These are phyloP conservation scores for Colletotrichum agaves DNA, from an alignment of 2,329 filamentous ascomycete species.

Conservation along the genomic window DNA sequence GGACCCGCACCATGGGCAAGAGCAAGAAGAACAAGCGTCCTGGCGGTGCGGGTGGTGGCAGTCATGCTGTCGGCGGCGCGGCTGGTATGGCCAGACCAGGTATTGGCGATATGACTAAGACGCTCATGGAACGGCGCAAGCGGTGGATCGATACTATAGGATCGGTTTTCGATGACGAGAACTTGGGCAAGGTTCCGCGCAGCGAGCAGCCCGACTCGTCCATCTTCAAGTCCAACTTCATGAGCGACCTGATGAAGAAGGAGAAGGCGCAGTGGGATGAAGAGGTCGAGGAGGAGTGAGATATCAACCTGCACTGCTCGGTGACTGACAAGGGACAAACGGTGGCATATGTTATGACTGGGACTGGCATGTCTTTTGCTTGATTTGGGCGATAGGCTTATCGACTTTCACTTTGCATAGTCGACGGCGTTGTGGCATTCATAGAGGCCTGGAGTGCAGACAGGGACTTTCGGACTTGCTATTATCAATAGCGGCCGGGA, in stretches of 20 bases:
- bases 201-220: constrained; percentile 70
- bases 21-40: constrained; percentile 89
- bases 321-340: not conserved
- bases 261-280: constrained; percentile 87
- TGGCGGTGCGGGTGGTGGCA: constrained; percentile 79
- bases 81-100: constrained; percentile 76
- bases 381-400: constrained; percentile 5
- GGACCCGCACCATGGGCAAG: constrained; percentile 93
- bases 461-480: constrained; percentile 5
- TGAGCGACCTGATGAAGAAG: constrained; percentile 78
- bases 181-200: constrained; percentile 77
- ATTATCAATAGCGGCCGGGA: not conserved
- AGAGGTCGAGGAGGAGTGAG: constrained; percentile 74
- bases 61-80: constrained; percentile 66
- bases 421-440: constrained; percentile 25
- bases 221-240: constrained; percentile 79
- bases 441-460: constrained; percentile 18
- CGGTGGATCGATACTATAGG: constrained; percentile 94
- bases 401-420: constrained; percentile 4
- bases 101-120: constrained; percentile 91
- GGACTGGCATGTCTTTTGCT: constrained; percentile 15
- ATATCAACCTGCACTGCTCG: not conserved
- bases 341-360: constrained; percentile 19
- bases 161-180: constrained; percentile 88
- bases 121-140: constrained; percentile 88